These are phyloP conservation scores for Paramyrothecium roridum DNA, from an alignment of 2,329 filamentous ascomycete genomes.

Conservation along the genomic window DNA sequence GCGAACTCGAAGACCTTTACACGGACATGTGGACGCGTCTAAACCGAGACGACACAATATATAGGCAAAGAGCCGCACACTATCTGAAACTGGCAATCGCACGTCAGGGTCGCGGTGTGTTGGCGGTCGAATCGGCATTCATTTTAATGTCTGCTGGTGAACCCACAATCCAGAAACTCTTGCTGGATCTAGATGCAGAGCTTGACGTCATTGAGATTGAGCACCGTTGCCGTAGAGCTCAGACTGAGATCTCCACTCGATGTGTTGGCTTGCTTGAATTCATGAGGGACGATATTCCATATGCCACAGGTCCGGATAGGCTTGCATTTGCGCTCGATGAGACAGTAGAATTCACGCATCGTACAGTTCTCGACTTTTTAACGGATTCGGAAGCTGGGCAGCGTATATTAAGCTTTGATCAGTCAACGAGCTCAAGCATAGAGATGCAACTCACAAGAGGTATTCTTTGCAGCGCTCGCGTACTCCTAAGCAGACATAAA, in stretches of 20 bases:
- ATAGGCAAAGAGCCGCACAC: neutral
- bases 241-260: conserved; percentile 1
- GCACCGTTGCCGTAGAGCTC: too few relatives aligned
- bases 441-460: neutral
- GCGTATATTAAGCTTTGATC: neutral
- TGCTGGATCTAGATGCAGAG: too few relatives aligned
- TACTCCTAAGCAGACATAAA: neutral
- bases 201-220: too few relatives aligned
- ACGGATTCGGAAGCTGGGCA: conserved; percentile 3
- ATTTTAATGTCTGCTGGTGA: conserved; percentile 1
- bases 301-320: too few relatives aligned
- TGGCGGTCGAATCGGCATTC: neutral
- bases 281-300: neutral
- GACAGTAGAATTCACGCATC: conserved; percentile 3
- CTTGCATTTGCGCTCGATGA: neutral
- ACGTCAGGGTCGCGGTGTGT: neutral
- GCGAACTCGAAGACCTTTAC: conserved; percentile 7
- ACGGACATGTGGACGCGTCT: conserved; percentile 7
- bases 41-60: conserved; percentile 3
- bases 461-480: neutral
- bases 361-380: conserved; percentile 10
- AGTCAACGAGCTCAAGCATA: neutral
- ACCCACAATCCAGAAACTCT: neutral
- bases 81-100: conserved; percentile 3
- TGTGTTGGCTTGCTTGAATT: conserved; percentile 2